A percentile compares a stretch with the other conserved stretches of the same genome.
Evolutionary conservation across 2,329 filamentous ascomycete species (phyloP).

Genomic region (Coleophoma eucalyptorum): DNA sequence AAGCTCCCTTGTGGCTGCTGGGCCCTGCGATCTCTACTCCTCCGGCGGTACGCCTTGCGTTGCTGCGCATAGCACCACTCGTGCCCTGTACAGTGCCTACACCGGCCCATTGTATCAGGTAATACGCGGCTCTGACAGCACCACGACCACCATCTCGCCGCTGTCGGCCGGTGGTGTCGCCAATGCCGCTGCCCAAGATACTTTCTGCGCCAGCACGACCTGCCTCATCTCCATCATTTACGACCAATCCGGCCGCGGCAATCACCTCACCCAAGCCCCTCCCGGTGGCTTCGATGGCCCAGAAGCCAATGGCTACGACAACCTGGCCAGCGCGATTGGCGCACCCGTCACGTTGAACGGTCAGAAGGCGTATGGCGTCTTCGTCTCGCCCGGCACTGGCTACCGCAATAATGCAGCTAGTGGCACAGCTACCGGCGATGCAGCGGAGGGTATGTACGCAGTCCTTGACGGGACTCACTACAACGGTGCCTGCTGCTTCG

Average conservation of each 20-base stretch:
- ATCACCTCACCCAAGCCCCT: slow-evolving; percentile 60
- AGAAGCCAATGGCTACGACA: slow-evolving; percentile 52
- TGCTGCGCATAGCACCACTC: slow-evolving; percentile 62
- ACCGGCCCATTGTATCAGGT: slow-evolving; percentile 56
- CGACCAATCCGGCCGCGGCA: slow-evolving; percentile 59
- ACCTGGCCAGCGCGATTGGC: slow-evolving; percentile 53
- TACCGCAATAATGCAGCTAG: slow-evolving; percentile 55
- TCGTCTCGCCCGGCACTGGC: slow-evolving; percentile 56
- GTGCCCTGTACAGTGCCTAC: slow-evolving; percentile 53
- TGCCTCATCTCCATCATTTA: slow-evolving; percentile 63
- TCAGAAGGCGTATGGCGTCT: slow-evolving; percentile 60
- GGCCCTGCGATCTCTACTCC: slow-evolving; percentile 59
- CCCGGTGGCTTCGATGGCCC: slow-evolving; percentile 54
- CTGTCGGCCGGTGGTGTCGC: slow-evolving; percentile 57
- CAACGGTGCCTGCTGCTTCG: slow-evolving; percentile 53
- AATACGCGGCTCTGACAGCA: slow-evolving; percentile 44
- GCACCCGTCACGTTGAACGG: slow-evolving; percentile 59
- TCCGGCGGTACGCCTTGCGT: slow-evolving; percentile 57
- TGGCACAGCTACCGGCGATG: slow-evolving; percentile 51
- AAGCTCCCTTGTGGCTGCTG: slow-evolving; percentile 41
- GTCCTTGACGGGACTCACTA: slow-evolving; percentile 57
- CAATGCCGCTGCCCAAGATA: slow-evolving; percentile 55
- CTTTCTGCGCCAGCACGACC: slow-evolving; percentile 56
- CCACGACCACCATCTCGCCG: slow-evolving; percentile 34
- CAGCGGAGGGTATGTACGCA: slow-evolving; percentile 56